Base-by-base conservation (phyloP, 2,329 filamentous ascomycete genomes). In the Pleoardoris graminearum region DNA sequence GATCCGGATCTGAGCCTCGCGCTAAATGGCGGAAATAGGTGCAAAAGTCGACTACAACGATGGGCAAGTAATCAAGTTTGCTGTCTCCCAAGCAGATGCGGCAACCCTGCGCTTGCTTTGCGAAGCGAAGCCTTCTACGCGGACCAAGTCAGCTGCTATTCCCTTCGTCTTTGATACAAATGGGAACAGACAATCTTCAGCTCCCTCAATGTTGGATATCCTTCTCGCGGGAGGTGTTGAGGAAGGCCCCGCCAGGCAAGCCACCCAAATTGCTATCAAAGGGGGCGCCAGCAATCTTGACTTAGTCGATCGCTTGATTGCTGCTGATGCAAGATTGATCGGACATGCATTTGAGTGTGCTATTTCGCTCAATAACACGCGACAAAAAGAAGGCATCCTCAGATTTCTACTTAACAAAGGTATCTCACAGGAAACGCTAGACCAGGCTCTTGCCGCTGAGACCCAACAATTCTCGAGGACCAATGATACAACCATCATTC, bases 261-360 rank as follows among this genome's bases (percentile, higher is more conserved):
- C 66, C 3, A 50, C 71, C 4, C 54, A 59, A n/a, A 56, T 65
- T 17, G 68, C 69, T 7, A 60, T 71, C 7, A 55, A 57, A 37
- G 69, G 67, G 7, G 69, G 70, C 1, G 54, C 60, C 5, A 46
- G 57, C 7, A 73, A 73, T 36, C 53, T 71, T 12, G 69, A 72
- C 32, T 63, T 73, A 12, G 57, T 71, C n/a, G 53, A 65, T 36
- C 60, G 60, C 3, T 51, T 73, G 17, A 58, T 72, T 16, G 52
- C 51, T 32, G 58, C 61, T 3, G 57, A 65, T 16, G 42, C 65
- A 7, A 57, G 54, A 11, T 43, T 72, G 3, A 51, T 68, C 16
- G 60, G 60, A 12, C 48, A 57, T 2, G 70, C 68, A 3, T 68
- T 72, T n/a, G 55, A 69, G 41, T 56, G 59, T 29, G 57, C 66